Conservation (phyloP, 179 eudicot species). For the Dionaea muscipula region DNA sequence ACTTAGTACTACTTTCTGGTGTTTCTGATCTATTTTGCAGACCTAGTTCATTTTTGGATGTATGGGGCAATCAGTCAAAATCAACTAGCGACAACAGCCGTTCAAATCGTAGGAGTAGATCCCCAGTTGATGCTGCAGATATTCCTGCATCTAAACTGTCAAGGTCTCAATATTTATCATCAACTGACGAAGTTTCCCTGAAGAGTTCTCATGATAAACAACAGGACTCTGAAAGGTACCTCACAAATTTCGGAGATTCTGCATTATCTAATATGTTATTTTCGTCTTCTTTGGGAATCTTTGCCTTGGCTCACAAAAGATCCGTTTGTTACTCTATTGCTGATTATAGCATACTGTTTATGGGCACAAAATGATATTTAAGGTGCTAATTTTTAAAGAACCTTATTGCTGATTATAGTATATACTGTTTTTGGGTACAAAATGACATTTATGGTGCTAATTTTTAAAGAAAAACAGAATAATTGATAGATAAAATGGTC, state of each 20-base stretch:
- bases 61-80: slow-evolving; percentile 18
- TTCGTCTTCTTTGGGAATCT: background rate
- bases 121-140: slow-evolving; percentile 14
- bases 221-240: slow-evolving; percentile 19
- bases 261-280: background rate
- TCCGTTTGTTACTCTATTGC: background rate
- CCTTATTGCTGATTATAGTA: too few relatives aligned
- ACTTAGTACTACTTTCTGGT: too few relatives aligned
- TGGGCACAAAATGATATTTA: too few relatives aligned
- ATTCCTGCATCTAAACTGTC: slow-evolving; percentile 12
- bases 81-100: slow-evolving; percentile 10
- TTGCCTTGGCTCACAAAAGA: background rate
- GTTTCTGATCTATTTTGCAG: slow-evolving; percentile 14
- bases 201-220: slow-evolving; percentile 11
- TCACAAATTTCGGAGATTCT: background rate
- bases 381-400: too few relatives aligned
- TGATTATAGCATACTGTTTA: too few relatives aligned
- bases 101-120: slow-evolving; percentile 13
- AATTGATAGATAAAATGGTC: too few relatives aligned
- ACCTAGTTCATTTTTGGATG: slow-evolving; percentile 12
- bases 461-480: too few relatives aligned
- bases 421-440: too few relatives aligned
- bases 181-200: slow-evolving; percentile 12
- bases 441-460: too few relatives aligned
- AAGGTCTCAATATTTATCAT: slow-evolving; percentile 19